Base-by-base conservation (phyloP, 768 basidiomycete genomes). In the Tulasnella sp. region DNA sequence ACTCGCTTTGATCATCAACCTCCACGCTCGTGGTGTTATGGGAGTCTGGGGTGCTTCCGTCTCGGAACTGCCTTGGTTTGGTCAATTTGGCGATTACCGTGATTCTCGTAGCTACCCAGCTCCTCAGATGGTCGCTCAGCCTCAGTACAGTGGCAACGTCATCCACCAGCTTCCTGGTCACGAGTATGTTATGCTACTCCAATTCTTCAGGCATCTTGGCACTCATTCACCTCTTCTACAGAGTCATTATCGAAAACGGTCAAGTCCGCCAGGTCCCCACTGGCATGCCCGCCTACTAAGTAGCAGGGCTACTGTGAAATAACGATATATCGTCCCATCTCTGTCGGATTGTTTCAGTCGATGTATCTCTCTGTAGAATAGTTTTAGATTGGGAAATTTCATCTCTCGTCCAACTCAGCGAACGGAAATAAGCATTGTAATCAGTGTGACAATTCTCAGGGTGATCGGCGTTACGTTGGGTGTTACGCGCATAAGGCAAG, bases 61-160 rank as follows among this genome's bases (percentile, higher is more conserved):
- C 52, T 80, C 79, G 56, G 75, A 81, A n/a, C 38, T 81, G 18
- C 68, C 68, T 8, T 81, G 80, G 80, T 81, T 80, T 38, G 80
- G 73, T 40, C 79, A 81, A 58, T 79, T 44, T 44, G 62, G 42
- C 39, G 78, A 74, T 3, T 24, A 31, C 9, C 38, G 27, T 44
- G 19, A 36, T n/a, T 46, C 2, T 76, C 38, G 3, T 19, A 36
- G 38, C 74, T 46, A 68, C n/a, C 78, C n/a, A n/a, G n/a, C 71
- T 3, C 68, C 38, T n/a, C 46, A 79, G 40, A 68, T 62, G 77
- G 34, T 68, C 5, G 62, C n/a, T 8, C 62, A 68, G 34, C 72
- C 72, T 40, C 78, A 42, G 21, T 79, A 79, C 44, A 36, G 27
- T 27, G 62, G 62, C n/a, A 72, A 79, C 16, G 78, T 79, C 46